Conservation (phyloP, 768 basidiomycete species). For the Tylopilus rubrobrunneus region DNA sequence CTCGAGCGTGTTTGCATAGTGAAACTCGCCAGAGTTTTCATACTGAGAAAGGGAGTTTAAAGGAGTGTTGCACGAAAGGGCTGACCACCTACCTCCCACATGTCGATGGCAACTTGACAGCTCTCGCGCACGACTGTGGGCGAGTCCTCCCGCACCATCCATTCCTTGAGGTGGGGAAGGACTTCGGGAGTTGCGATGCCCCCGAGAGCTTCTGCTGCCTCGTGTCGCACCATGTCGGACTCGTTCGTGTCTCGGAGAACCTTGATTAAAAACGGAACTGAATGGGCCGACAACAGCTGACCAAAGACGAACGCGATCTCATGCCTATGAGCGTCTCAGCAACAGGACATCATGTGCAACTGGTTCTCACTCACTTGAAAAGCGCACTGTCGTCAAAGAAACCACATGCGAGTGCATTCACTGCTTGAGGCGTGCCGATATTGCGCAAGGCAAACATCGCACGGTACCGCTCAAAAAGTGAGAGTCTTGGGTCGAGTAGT, state of each 20-base stretch:
- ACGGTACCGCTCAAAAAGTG: constrained; percentile 91
- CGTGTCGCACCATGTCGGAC: constrained; percentile 96
- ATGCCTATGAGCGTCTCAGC: constrained; percentile 53
- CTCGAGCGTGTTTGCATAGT: constrained; percentile 61
- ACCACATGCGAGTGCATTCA: constrained; percentile 87
- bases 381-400: constrained; percentile 86
- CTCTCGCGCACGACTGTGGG: constrained; percentile 92
- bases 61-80: neutral
- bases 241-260: constrained; percentile 73
- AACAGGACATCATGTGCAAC: neutral
- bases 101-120: constrained; percentile 93
- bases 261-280: constrained; percentile 77
- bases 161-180: constrained; percentile 79
- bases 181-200: constrained; percentile 94
- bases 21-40: constrained; percentile 78
- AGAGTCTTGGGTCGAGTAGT: constrained; percentile 60
- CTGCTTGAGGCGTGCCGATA: constrained; percentile 79
- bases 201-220: constrained; percentile 98
- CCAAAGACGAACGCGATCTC: constrained; percentile 99
- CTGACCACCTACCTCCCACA: constrained; percentile 76
- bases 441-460: constrained; percentile 98
- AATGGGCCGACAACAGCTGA: constrained; percentile 84
- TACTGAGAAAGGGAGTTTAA: constrained; percentile 41
- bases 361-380: constrained; percentile 68
- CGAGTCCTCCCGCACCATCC: constrained; percentile 73